Conservation (phyloP, 331 rosid species). For the Telfairia occidentalis region DNA sequence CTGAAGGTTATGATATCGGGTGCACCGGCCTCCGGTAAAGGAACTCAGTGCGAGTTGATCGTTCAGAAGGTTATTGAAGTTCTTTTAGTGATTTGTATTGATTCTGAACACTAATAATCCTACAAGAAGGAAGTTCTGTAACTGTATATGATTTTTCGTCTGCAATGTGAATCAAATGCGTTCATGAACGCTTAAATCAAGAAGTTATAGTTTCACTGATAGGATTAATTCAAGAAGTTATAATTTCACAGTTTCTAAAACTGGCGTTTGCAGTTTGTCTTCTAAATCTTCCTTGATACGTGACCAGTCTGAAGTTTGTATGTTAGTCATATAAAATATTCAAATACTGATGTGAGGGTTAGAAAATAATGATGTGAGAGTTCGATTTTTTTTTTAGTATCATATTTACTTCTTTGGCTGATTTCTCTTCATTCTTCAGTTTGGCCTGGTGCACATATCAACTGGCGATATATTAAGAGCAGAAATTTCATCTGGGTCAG, state of each 20-base stretch:
- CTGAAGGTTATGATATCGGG: conserved; percentile 91
- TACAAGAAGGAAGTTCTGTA: neutral
- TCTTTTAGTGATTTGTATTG: neutral
- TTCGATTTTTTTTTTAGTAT: neutral
- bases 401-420: conserved; percentile 5
- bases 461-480: conserved; percentile 89
- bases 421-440: conserved; percentile 39
- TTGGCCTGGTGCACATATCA: conserved; percentile 87
- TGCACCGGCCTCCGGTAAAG: conserved; percentile 95
- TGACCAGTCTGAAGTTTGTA: neutral
- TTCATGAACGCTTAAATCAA: neutral
- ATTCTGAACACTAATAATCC: neutral
- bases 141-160: neutral
- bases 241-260: neutral
- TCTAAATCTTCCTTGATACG: neutral
- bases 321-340: neutral
- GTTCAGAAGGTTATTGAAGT: conserved; percentile 43
- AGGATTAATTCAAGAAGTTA: neutral
- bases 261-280: neutral
- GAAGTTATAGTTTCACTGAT: neutral
- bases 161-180: neutral
- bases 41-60: conserved; percentile 88
- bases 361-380: neutral
- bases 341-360: neutral
- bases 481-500: conserved; percentile 73